Percentiles rank a stretch among this genome's conserved stretches.
phyloP scores from a whole-genome alignment of 371 early-diverging fungal species.

The Funneliformis caledonium region DNA sequence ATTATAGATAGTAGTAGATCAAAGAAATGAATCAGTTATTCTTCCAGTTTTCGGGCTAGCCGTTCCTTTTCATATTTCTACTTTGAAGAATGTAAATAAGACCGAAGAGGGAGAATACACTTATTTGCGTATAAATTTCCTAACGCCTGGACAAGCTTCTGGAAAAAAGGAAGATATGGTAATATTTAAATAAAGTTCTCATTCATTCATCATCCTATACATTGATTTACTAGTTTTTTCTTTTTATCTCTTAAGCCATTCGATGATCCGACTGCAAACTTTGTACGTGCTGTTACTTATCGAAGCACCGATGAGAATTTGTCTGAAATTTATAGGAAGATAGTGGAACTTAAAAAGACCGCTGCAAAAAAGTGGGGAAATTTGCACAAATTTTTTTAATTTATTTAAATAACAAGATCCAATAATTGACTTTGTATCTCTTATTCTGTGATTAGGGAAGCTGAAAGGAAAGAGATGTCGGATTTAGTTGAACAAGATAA shows the following conservation, averaged over 20 bases:
- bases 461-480: constrained; percentile 93
- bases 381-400: neutral
- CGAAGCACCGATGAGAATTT: constrained; percentile 85
- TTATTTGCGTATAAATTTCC: constrained; percentile 97
- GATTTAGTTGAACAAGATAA: constrained; percentile 96
- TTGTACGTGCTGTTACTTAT: constrained; percentile 91
- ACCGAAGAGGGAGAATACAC: constrained; percentile 94
- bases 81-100: constrained; percentile 95
- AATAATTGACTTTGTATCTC: neutral
- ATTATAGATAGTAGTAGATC: constrained; percentile 88
- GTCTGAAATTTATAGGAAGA: constrained; percentile 82
- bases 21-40: constrained; percentile 85
- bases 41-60: constrained; percentile 97
- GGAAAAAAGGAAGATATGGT: constrained; percentile 88
- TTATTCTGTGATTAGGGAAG: constrained; percentile 60
- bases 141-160: constrained; percentile 91
- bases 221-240: too few relatives aligned
- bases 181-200: neutral
- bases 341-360: constrained; percentile 90
- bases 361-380: constrained; percentile 62
- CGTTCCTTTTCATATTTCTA: constrained; percentile 99
- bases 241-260: constrained; percentile 61
- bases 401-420: neutral
- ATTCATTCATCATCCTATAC: too few relatives aligned
- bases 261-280: constrained; percentile 88